Evolutionary conservation across 2,329 filamentous ascomycete genomes (phyloP), one percentile per base, ranked within the genome.

Genomic region (Fulvia fulva): DNA sequence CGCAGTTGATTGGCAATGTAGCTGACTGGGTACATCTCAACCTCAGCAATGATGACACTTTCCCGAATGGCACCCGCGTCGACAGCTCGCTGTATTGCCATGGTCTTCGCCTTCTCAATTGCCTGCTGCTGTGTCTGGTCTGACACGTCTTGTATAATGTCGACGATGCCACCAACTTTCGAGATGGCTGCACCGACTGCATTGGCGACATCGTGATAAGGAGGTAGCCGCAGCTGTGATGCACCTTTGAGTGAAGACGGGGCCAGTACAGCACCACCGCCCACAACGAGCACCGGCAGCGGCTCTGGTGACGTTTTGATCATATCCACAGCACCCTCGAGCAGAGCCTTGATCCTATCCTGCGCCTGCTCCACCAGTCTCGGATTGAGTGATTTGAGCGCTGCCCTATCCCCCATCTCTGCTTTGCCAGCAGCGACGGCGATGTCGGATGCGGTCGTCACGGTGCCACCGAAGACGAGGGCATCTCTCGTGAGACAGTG

Each of bases 121-220:
- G 68, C 68, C 55, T 75, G 71, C 28, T 75, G 71, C 2, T 73
- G 66, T 1, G 72, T 72, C 3, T 72, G 74, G 22, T 76, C 74
- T 16, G 77, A 64, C 9, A 80, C 77, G 59, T 62, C 65, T 41
- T 80, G 75, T n/a, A 83, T 78, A 1, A 78, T 71, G 56, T 85
- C 82, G 1, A 84, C 72, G 9, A 78, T 77, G 0, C 80, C 81
- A 2, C 78, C 78, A 0, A 83, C 78, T 54, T 81, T 81, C 2
- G 80, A 81, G 30, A 83, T 83, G 0, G 83, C 83, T 0, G 83
- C 83, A 5, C 83, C 83, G 2, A 86, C 80, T 0, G 83, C 83
- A 67, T 86, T 86, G 3, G 83, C 83, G 0, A 80, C 81, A 56
- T 81, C 81, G 28, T 81, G 75, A 51, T 79, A 80, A 1, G 78